Conservation (phyloP, 805 yeast genomes). For the Torulaspora maleeae region DNA sequence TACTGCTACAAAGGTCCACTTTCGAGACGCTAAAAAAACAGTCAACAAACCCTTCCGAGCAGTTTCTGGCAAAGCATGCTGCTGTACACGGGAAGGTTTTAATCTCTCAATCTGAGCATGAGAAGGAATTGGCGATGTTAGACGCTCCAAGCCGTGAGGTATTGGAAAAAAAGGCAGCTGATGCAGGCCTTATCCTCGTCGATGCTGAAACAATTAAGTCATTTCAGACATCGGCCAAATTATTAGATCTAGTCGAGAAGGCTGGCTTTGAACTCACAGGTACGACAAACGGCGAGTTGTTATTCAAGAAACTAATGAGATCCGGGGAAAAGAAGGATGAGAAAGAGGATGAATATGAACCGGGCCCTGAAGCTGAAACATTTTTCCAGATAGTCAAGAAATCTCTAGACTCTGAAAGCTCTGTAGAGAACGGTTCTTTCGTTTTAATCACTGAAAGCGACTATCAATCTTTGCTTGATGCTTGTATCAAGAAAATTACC, state of each 20-base stretch:
- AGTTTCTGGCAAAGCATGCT: conserved; percentile 8
- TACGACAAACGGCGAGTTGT: not conserved
- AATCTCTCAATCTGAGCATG: conserved; percentile 2
- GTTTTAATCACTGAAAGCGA: conserved; percentile 10
- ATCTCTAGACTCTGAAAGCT: conserved; percentile 1
- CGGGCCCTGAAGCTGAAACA: conserved; percentile 5
- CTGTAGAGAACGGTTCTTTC: conserved; percentile 4
- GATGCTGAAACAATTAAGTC: conserved; percentile 21
- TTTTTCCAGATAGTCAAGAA: not conserved
- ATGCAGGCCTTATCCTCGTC: conserved; percentile 1
- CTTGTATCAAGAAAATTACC: conserved; percentile 9
- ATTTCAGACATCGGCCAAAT: conserved; percentile 14
- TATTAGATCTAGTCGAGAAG: not conserved
- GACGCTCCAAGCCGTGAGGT: conserved; percentile 1
- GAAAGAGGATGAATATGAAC: conserved; percentile 5
- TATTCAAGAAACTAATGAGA: conserved; percentile 15
- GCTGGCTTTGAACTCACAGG: not conserved
- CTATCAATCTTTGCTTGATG: conserved; percentile 8
- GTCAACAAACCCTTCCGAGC: conserved; percentile 5
- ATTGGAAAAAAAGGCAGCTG: conserved; percentile 6
- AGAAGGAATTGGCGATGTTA: not conserved
- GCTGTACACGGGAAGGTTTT: conserved; percentile 4
- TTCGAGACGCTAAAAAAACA: conserved; percentile 1
- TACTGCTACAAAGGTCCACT: conserved; percentile 6
- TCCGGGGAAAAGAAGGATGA: conserved; percentile 8